Base-by-base conservation (phyloP, 2,329 filamentous ascomycete genomes). In the Trematosphaeria pertusa region DNA sequence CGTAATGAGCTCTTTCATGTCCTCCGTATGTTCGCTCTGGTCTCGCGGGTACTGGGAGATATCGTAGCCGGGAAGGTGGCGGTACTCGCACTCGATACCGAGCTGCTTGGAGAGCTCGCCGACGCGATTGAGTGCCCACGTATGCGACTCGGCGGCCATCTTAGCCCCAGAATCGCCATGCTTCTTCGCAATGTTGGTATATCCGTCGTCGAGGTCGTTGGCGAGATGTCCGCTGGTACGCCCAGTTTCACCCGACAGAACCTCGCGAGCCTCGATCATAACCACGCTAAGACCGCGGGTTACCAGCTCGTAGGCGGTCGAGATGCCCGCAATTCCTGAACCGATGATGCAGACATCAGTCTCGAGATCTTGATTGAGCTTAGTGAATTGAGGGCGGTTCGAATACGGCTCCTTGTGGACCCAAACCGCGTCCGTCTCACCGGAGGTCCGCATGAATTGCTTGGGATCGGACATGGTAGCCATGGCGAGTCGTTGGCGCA, bases 31-130 rank as follows among this genome's bases (percentile, higher is more conserved):
- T 43, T 76, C 69, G 11, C 70, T 59, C 6, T 76, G 69, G 9
- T 67, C 72, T 0, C 65, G 64, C 0, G 71, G 56, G 48, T 78
- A 80, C 57, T 82, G 76, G 1, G 79, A 81, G 4, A 84, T 69
- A 28, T 78, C 68, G 50, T 81, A 81, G 0, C 69, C 79, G 0
- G 74, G 76, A 2, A 84, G 54, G 26, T 67, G 66, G 5, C 81
- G 75, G 58, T 81, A 84, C 52, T 83, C 81, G 64, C 81, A 84
- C 0, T 83, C 79, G 22, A 84, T 80, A 3, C 73, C 74, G 5
- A 82, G 67, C 50, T 78, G 61, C 44, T 72, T 68, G 0, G 75
- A 67, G 2, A 84, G 69, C 46, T 83, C 75, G 0, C 79, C 81
- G 0, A 84, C 72, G 0, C 73, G 74, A 17, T 79, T 71, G 9